Evolutionary conservation across 2,329 filamentous ascomycete genomes (phyloP), one percentile per base, ranked within the genome.

Genomic region (Sporothrix protearum): DNA sequence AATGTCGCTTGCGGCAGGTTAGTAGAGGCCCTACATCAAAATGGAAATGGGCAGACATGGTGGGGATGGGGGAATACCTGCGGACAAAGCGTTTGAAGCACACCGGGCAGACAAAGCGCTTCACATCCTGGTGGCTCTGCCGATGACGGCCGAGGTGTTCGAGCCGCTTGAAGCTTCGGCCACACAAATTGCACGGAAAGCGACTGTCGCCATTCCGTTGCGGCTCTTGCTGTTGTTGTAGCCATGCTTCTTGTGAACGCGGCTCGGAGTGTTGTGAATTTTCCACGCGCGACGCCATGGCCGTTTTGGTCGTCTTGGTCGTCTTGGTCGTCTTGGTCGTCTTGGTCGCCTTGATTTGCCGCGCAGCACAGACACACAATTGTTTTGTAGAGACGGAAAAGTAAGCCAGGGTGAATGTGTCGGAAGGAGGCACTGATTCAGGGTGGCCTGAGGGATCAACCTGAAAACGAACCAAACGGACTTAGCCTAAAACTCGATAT

Each of bases 121-220:
- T 66, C 39, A 66, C 61, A 22, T 47, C 61, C 39, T 66, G 61
- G 39, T 66, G 61, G 61, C 61, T n/a, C 61, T 66, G 61, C 22
- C 61, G 39, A 19, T 66, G 61, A 7, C 61, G 61, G 61, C 61
- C 39, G 14, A 66, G 61, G 22, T 66, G 61, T 6, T 66, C 61
- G n/a, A 66, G 61, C 42, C 61, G 61, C 16, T 66, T 66, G 39
- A 66, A 66, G 22, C 39, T 19, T 5, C 61, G 22, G 39, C 39
- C 39, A 6, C 61, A 66, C 2, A 47, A 6, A 14, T 47, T 30
- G 61, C 61, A 66, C 22, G 61, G 12, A 19, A 66, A 66, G 39
- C 61, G 61, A 2, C 39, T 28, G 61, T 59, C 55, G 55, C 55
- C 19, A 33, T 59, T 59, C 9, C 55, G 55, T 80, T 51, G 42